phyloP scores from a whole-genome alignment of 768 basidiomycete species.

The Lactifluus volemus region DNA sequence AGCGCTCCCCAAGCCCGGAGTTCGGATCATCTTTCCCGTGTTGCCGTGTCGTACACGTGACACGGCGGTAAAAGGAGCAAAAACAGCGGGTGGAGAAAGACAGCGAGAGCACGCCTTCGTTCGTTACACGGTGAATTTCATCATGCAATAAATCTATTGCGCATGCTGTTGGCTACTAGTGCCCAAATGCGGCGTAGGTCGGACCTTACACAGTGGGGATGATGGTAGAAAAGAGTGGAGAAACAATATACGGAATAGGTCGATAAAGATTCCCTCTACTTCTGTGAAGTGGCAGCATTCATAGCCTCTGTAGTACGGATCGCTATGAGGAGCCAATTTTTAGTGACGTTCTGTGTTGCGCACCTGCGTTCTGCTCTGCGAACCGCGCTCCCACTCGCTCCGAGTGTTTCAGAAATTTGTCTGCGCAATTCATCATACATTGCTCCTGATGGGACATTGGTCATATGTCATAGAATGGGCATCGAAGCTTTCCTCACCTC shows the following conservation, averaged over 20 bases:
- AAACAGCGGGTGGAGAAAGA: not conserved
- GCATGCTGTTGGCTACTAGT: not conserved
- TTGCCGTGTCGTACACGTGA: not conserved
- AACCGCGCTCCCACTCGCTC: constrained; percentile 89
- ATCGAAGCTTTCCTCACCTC: constrained; percentile 45
- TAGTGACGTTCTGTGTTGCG: constrained; percentile 25
- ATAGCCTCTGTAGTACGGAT: constrained; percentile 30
- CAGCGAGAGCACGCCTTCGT: not conserved
- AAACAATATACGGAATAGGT: not conserved
- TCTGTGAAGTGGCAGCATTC: constrained; percentile 30
- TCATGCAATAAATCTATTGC: not conserved
- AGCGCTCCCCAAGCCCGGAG: too few relatives aligned
- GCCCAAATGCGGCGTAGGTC: not conserved
- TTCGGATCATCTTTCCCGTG: too few relatives aligned
- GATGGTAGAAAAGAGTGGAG: not conserved
- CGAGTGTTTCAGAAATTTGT: constrained; percentile 96
- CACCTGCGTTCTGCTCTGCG: constrained; percentile 87
- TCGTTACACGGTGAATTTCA: not conserved
- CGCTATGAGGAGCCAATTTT: not conserved
- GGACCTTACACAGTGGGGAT: not conserved
- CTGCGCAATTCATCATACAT: constrained; percentile 89
- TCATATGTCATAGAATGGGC: not conserved
- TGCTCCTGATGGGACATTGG: constrained; percentile 47
- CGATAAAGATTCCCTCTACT: constrained; percentile 2
- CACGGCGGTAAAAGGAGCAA: too few relatives aligned